These are phyloP conservation scores for Maudiozyma humilis DNA, from an alignment of 1,139 yeast genomes.

Conservation along the genomic window DNA sequence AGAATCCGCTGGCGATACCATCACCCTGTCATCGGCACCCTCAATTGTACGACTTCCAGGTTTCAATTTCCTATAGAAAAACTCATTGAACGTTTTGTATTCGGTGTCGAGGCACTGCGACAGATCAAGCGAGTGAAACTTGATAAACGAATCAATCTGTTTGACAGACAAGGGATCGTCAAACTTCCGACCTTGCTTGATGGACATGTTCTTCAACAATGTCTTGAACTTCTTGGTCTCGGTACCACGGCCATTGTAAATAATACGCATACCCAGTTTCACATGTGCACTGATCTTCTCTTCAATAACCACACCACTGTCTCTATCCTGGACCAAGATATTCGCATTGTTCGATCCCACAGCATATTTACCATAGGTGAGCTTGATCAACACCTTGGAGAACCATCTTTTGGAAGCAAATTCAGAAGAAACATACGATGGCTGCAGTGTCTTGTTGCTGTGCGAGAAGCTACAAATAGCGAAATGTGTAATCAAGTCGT, in stretches of 20 bases:
- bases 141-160: slow-evolving; percentile 70
- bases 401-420: slow-evolving; percentile 89
- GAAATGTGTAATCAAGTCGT: slow-evolving; percentile 74
- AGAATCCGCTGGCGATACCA: slow-evolving; percentile 83
- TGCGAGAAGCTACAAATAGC: slow-evolving; percentile 80
- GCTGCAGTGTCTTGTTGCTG: slow-evolving; percentile 55
- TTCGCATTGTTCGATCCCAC: slow-evolving; percentile 90
- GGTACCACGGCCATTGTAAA: slow-evolving; percentile 69
- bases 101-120: slow-evolving; percentile 53
- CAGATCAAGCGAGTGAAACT: slow-evolving; percentile 69
- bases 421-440: slow-evolving; percentile 69
- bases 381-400: slow-evolving; percentile 67
- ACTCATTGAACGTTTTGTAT: slow-evolving; percentile 74
- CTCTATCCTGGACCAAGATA: slow-evolving; percentile 84
- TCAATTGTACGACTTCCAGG: slow-evolving; percentile 67
- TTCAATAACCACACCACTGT: slow-evolving; percentile 78
- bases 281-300: slow-evolving; percentile 90
- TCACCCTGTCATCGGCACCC: slow-evolving; percentile 43
- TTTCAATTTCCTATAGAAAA: slow-evolving; percentile 72
- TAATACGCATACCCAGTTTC: slow-evolving; percentile 72
- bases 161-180: slow-evolving; percentile 58
- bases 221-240: slow-evolving; percentile 47
- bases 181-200: slow-evolving; percentile 78
- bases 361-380: slow-evolving; percentile 81
- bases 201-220: slow-evolving; percentile 54